Evolutionary conservation across 441 rosid species (phyloP), one percentile per base, ranked within the genome.

Genomic region (Corymbia citriodora): DNA sequence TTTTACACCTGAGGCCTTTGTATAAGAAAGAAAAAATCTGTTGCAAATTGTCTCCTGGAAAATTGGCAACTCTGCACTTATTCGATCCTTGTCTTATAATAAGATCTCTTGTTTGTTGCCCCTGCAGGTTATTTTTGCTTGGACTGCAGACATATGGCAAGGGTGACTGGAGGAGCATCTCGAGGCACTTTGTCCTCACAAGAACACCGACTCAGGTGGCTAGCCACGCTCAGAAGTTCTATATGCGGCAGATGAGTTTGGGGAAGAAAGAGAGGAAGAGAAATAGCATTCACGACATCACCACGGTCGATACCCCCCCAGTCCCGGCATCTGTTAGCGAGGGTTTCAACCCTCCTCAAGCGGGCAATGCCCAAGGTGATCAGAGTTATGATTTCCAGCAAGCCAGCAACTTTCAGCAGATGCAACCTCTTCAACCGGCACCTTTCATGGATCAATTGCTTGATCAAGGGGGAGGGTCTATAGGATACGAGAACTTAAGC

Each of bases 91-190:
- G 68, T 9, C 63, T 87, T 87, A 19, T 33, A 3, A 52, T 29
- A 29, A 49, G 59, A 16, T 86, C 48, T 31, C 50, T 36, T 50
- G 48, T 31, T 87, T 87, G 61, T 87, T 27, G 49, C 87, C 10
- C 11, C 5, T 10, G 88, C 95, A 96, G 97, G 92, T 93, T 95
- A 88, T 96, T 96, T 92, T 91, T 96, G 91, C 89, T 91, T 1
- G 98, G 98, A 13, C 89, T 96, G 36, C 89, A 88, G 45, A 92
- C 91, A 89, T 95, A 90, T 55, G 97, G 98, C 11, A 96, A 94
- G 85, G 98, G 98, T 48, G 98, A 96, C 89, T 96, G 98, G 98
- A 95, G 97, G 87, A 96, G 97, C 92, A 96, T 96, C 79, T 95
- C 98, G 1, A 94, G 98, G 91, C 95, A 96, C 87, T 93, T 94